These are phyloP conservation scores for Phalaenopsis aphrodite DNA, from an alignment of 106 monocot species.

Conservation along the genomic window DNA sequence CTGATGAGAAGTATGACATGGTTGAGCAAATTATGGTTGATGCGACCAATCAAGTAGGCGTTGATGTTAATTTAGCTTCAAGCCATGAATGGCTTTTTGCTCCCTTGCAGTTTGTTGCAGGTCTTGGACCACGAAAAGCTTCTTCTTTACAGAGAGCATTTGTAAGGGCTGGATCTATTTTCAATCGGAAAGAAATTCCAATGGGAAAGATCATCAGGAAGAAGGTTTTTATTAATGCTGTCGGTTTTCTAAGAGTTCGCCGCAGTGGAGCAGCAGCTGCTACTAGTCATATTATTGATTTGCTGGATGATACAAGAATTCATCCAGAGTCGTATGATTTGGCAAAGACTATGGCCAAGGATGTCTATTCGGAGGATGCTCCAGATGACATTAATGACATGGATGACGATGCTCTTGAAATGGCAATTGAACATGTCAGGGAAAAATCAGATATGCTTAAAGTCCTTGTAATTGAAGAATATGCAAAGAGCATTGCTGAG, in stretches of 20 bases:
- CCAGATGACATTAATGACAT: conserved; percentile 45
- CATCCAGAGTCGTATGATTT: conserved; percentile 95
- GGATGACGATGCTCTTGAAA: conserved; percentile 82
- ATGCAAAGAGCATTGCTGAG: conserved; percentile 32
- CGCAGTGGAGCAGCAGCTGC: conserved; percentile 61
- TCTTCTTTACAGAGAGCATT: conserved; percentile 75
- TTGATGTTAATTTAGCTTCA: conserved; percentile 89
- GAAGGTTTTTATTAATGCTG: conserved; percentile 79
- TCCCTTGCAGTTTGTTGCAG: conserved; percentile 85
- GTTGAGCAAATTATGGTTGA: conserved; percentile 98
- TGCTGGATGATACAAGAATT: conserved; percentile 94
- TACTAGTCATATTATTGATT: conserved; percentile 69
- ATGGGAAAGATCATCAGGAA: conserved; percentile 65
- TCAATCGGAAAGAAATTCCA: conserved; percentile 71
- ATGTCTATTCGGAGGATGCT: conserved; percentile 42
- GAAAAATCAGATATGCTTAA: conserved; percentile 50
- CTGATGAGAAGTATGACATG: conserved; percentile 89
- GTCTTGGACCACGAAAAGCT: conserved; percentile 87
- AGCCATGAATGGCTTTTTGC: conserved; percentile 98
- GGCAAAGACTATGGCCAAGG: conserved; percentile 80
- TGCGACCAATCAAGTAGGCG: conserved; percentile 85
- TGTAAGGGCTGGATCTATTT: conserved; percentile 66
- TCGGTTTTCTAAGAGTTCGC: conserved; percentile 82
- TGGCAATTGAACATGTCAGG: conserved; percentile 86
- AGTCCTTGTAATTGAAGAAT: conserved; percentile 56